Evolutionary conservation across 805 yeast species (phyloP), one percentile per base, ranked within the genome.

Genomic region (Hyphopichia homilentoma): DNA sequence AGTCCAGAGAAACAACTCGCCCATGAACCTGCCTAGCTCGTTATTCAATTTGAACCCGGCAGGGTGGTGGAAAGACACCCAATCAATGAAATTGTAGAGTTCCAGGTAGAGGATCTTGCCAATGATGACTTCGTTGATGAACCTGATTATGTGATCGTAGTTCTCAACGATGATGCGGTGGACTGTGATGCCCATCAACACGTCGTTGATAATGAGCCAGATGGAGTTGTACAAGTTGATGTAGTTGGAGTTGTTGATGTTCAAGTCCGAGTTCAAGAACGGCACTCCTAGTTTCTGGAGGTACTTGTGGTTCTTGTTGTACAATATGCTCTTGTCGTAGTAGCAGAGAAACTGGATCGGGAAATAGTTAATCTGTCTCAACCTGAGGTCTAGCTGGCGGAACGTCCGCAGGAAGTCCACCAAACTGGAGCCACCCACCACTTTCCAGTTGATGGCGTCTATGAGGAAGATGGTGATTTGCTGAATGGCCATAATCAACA

Each of bases 21-120:
- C 96, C 52, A 90, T 70, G 48, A 93, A 94, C 11, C 66, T 70
- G 0, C 96, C 85, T 13, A 93, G 66, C 48, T 88, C 96, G 38
- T 78, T 81, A 54, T 93, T 93, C 32, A 93, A 72, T 50, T 93
- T 93, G 47, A 93, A 79, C 4, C 98, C 98, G 11, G 90, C 95
- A 0, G 98, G 98, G 48, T 89, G 84, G 39, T 79, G 40, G 15
- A 46, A 73, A 66, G 88, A 86, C 22, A 93, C 67, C 89, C 95
- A 84, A 0, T 63, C 43, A 3, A 89, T 77, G 23, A 79, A 52
- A 2, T 50, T 39, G 13, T 68, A 59, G 26, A 81, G 57, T n/a
- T 66, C 65, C 21, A 61, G 49, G 34, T 75, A 74, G 9, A 81
- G 40, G 1, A 67, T 36, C 16, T 48, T 50, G 24, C 69, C 59